Evolutionary conservation across 805 yeast genomes (phyloP).

Genomic region (Yarrowia alimentaria): DNA sequence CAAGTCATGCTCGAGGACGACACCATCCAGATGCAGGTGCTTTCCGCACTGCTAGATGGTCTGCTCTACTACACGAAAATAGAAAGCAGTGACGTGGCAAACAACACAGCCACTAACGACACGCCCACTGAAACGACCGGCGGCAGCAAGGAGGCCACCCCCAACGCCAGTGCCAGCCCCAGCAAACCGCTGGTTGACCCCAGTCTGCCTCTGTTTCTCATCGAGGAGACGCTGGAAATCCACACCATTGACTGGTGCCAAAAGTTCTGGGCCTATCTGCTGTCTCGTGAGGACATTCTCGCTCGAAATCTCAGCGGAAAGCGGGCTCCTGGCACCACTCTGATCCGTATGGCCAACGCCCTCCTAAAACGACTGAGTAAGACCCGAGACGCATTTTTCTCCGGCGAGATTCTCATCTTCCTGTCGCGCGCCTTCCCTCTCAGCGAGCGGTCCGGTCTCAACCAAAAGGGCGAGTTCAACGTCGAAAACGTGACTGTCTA

Average conservation of each 20-base stretch:
- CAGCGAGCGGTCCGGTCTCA: constrained; percentile 41
- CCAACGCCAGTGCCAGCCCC: too few species aligned
- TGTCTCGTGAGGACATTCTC: constrained; percentile 35
- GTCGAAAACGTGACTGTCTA: constrained; percentile 38
- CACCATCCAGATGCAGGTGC: too few species aligned
- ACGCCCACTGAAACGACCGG: too few species aligned
- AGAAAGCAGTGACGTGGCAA: too few species aligned
- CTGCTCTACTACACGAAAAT: too few species aligned
- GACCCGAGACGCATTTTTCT: constrained; percentile 38
- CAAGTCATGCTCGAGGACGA: too few species aligned
- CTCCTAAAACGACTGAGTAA: constrained; percentile 39
- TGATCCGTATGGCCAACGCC: constrained; percentile 41
- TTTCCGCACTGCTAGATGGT: too few species aligned
- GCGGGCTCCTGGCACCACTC: constrained; percentile 39
- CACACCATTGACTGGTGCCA: constrained; percentile 40
- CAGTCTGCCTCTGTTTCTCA: constrained; percentile 34
- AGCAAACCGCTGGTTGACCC: constrained; percentile 29
- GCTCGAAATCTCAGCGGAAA: constrained; percentile 36
- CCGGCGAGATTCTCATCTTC: constrained; percentile 40
- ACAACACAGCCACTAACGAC: too few species aligned
- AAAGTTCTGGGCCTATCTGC: constrained; percentile 40
- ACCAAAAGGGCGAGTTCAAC: constrained; percentile 40
- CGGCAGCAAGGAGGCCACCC: too few species aligned
- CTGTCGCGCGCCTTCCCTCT: constrained; percentile 42
- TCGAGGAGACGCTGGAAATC: constrained; percentile 40